Base-by-base conservation (phyloP, 2,329 filamentous ascomycete species). In the Myriangium duriaei region DNA sequence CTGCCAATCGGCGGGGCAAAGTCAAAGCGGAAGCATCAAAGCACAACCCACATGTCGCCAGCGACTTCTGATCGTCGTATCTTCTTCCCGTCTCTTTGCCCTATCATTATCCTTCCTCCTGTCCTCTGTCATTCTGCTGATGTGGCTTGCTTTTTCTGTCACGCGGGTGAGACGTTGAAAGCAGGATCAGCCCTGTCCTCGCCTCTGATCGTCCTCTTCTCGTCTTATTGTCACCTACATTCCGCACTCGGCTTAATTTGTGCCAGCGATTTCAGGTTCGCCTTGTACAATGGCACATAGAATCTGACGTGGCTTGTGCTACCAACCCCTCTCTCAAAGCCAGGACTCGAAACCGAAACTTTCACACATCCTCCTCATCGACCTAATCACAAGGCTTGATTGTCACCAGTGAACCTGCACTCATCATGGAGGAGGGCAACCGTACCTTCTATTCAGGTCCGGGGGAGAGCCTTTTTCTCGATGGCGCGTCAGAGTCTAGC, bases 361-460 rank as follows among this genome's bases (percentile, higher is more conserved):
- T 7, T n/a, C 21, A n/a, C 7, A n/a, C n/a, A n/a, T 26, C 7
- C 21, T 26, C n/a, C 7, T 26, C n/a, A n/a, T 26, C 7, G 7
- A 26, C 7, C 21, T n/a, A 26, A 7, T n/a, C 7, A 26, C 7
- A 26, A n/a, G n/a, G 21, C 21, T n/a, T 26, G 36, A 18, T 19
- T 29, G 19, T 17, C 17, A 24, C 5, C 26, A 15, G 12, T 30
- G 12, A 14, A 11, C 9, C 21, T 18, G n/a, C 24, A 14, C 11
- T 18, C 24, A 21, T 12, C 30, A 39, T 39, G 36, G 36, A 39
- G 28, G 17, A 21, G 12, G 28, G 36, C 9, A 39, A 37, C 28
- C 32, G 30, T 11, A 33, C 36, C 11, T 33, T 33, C 36, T 39
- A 17, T 14, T 29, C 36, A n/a, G 29, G 32, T 15, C 28, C 36